phyloP scores from a whole-genome alignment of 2,329 filamentous ascomycete genomes.

The Botrytis paeoniae region DNA sequence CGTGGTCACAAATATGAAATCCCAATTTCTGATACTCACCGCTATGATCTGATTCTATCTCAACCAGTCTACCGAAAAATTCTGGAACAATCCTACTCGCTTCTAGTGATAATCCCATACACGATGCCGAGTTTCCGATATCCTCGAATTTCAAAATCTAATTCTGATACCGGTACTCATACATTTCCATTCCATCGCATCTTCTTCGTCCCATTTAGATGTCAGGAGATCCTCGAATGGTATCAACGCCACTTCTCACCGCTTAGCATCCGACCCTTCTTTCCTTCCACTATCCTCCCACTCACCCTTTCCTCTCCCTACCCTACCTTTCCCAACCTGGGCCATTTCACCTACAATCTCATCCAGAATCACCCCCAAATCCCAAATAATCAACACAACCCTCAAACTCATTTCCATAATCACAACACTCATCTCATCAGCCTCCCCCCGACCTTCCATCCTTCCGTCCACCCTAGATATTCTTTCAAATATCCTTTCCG shows the following conservation, averaged over 20 bases:
- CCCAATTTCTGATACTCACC: background rate
- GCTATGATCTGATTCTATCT: background rate
- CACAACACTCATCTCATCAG: background rate
- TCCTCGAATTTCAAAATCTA: background rate
- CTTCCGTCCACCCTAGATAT: background rate
- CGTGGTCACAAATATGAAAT: background rate
- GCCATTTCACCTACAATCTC: background rate
- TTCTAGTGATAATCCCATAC: background rate
- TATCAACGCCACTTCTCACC: background rate
- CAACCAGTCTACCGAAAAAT: background rate
- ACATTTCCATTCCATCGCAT: background rate
- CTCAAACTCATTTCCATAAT: background rate
- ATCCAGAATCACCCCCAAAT: background rate
- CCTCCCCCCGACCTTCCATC: background rate
- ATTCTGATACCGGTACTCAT: background rate
- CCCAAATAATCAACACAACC: background rate
- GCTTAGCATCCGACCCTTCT: accelerated
- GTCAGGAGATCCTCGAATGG: no score
- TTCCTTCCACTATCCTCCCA: no score
- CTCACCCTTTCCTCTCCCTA: background rate
- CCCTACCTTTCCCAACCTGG: background rate
- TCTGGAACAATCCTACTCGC: background rate
- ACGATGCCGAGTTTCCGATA: background rate
- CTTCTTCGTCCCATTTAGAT: no score
- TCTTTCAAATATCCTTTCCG: background rate